Percentiles rank a stretch among this genome's conserved stretches.
phyloP scores from a whole-genome alignment of 192 early-diverging fungal genomes.

The Phlyctochytrium bullatum region DNA sequence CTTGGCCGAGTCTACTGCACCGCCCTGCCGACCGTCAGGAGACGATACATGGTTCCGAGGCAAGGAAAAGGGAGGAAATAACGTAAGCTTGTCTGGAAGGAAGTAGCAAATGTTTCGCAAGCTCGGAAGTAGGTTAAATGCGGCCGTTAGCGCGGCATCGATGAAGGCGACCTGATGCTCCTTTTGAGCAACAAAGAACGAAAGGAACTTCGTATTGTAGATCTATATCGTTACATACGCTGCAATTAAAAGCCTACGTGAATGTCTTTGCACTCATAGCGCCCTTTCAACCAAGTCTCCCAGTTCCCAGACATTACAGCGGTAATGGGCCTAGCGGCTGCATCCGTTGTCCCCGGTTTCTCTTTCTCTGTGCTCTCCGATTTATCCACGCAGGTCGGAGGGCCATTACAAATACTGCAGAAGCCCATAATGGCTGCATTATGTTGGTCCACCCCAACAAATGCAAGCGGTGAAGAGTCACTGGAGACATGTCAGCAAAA shows the following conservation, averaged over 20 bases:
- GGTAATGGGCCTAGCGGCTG: conserved; percentile 2
- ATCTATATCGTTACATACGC: conserved; percentile 22
- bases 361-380: background rate
- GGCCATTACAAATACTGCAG: conserved; percentile 34
- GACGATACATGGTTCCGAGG: conserved; percentile 10
- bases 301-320: conserved; percentile 28
- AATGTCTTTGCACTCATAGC: conserved; percentile 39
- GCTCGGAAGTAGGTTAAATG: conserved; percentile 32
- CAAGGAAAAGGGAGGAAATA: conserved; percentile 46
- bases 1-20: background rate
- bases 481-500: too few relatives aligned
- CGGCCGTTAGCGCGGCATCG: conserved; percentile 27
- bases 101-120: conserved; percentile 43
- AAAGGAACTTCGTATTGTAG: conserved; percentile 45
- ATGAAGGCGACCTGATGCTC: conserved; percentile 32
- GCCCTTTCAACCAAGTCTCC: conserved; percentile 33
- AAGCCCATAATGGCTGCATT: conserved; percentile 33
- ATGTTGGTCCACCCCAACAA: conserved; percentile 32
- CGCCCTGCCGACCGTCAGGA: too few relatives aligned
- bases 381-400: conserved; percentile 31
- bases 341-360: background rate
- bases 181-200: conserved; percentile 37
- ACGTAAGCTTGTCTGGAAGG: conserved; percentile 35
- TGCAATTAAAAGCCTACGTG: conserved; percentile 16
- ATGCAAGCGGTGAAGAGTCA: conserved; percentile 31